Evolutionary conservation across 2,329 filamentous ascomycete species (phyloP), one percentile per base, ranked within the genome.

Genomic region (Talaromyces sp.): DNA sequence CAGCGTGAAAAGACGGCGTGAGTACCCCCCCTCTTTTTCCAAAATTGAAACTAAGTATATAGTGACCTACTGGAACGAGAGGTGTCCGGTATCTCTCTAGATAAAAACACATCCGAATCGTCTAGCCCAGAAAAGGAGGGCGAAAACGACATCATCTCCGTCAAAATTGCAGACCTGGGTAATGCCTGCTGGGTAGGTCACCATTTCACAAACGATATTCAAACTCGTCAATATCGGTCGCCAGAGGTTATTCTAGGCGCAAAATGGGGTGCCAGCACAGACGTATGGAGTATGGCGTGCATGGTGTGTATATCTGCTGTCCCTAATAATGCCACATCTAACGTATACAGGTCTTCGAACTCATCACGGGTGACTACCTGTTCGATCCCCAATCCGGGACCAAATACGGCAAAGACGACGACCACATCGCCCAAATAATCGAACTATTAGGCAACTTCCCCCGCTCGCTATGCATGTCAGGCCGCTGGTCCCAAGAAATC

Each of bases 141-240:
- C 15, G 72, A 75, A 45, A 83, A 85, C 70, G 91, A 93, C 69
- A 90, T 93, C 69, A 98, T 99, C 72, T 97, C 94, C 38, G 95
- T 99, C 78, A 99, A 99, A 82, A 99, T 99, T 81, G 95, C 95
- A 49, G 95, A 99, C 82, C 83, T 99, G 64, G 95, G 95, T 67
- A 99, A 99, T 77, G 95, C 95, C 22, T 99, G 95, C 82, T 99
- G 95, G 95, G 93, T 97, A 31, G 93, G 93, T 70, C 95, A 99
- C 76, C 95, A 99, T 79, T 99, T 99, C 80, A 99, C 95, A 75
- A 97, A 99, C 76, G 95, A 99, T 77, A 99, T 99, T 73, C 95
- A 99, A 78, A 99, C 95, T 8, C 86, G 95, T 73, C 95, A 99
- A 80, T 99, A 99, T 79, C 86, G 95, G 65, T 98, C 95, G 1